These are phyloP conservation scores for Tripterygium wilfordii DNA, from an alignment of 177 flowering plant species.

Conservation along the genomic window DNA sequence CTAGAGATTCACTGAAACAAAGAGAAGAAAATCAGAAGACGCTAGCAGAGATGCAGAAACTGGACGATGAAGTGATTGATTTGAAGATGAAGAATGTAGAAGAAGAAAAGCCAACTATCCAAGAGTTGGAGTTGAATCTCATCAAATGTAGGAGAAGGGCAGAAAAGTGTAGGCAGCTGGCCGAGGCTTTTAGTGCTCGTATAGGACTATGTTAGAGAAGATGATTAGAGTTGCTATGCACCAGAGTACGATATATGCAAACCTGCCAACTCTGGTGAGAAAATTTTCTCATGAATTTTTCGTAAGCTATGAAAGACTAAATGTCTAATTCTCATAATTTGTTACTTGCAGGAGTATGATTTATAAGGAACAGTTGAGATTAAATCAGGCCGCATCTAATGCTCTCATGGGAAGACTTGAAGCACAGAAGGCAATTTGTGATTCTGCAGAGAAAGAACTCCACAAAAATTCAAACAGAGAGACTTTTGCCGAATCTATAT, in stretches of 20 bases:
- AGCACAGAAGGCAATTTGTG: constrained; percentile 91
- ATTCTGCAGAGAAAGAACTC: constrained; percentile 76
- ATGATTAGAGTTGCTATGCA: constrained; percentile 99
- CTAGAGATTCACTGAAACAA: constrained; percentile 73
- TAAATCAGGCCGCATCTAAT: constrained; percentile 77
- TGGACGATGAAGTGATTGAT: constrained; percentile 68
- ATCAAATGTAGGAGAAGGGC: constrained; percentile 68
- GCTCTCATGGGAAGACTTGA: constrained; percentile 90
- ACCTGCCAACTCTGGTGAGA: background rate
- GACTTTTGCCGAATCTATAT: too few relatives aligned
- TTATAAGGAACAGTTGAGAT: constrained; percentile 84
- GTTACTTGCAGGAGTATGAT: constrained; percentile 71
- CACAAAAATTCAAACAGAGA: constrained; percentile 55
- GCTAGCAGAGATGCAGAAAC: constrained; percentile 52
- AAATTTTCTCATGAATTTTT: background rate
- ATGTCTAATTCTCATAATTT: constrained; percentile 1
- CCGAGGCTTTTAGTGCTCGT: constrained; percentile 88
- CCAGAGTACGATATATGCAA: constrained; percentile 75
- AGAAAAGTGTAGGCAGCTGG: constrained; percentile 75
- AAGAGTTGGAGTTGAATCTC: constrained; percentile 67
- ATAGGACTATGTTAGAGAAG: constrained; percentile 77
- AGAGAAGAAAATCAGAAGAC: constrained; percentile 64
- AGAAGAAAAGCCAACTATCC: constrained; percentile 61
- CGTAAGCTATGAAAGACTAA: background rate
- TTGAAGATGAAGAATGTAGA: constrained; percentile 59